Conservation (phyloP, 768 basidiomycete species). For the Trametes maxima region DNA sequence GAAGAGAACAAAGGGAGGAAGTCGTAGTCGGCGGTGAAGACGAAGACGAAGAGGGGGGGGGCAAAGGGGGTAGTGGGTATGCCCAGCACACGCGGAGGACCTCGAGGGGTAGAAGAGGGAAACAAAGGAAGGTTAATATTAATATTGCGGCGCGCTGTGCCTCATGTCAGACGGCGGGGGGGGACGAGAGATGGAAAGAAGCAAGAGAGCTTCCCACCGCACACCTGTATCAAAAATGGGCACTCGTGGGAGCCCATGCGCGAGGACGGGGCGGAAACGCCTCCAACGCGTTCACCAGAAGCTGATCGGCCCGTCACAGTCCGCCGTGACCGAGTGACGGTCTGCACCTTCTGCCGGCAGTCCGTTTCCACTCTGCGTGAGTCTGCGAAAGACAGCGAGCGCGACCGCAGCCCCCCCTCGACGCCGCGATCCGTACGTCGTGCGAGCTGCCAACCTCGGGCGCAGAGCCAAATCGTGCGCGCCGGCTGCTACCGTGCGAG, state of each 20-base stretch:
- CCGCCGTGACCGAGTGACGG: conserved; percentile 4
- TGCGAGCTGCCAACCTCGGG: background rate
- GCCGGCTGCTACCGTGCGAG: background rate
- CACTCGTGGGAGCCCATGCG: conserved; percentile 5
- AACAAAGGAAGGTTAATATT: conserved; percentile 18
- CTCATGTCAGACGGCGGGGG: conserved; percentile 18
- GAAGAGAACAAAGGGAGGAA: conserved; percentile 1
- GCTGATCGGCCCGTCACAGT: conserved; percentile 12
- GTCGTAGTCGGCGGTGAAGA: background rate
- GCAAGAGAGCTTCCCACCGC: background rate
- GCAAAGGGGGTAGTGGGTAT: conserved; percentile 20
- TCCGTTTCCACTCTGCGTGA: background rate
- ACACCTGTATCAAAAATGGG: conserved; percentile 6
- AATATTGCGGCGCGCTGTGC: conserved; percentile 11
- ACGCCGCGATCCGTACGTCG: background rate
- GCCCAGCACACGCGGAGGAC: conserved; percentile 28
- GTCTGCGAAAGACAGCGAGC: background rate
- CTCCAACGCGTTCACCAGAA: conserved; percentile 22
- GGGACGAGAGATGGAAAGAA: conserved; percentile 5
- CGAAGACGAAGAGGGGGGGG: conserved; percentile 3
- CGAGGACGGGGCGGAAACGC: conserved; percentile 8
- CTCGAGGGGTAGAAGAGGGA: conserved; percentile 21
- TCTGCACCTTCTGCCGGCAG: conserved; percentile 8
- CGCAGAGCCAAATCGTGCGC: background rate
- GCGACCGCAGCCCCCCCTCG: background rate